Conservation (phyloP, 768 basidiomycete genomes). For the Tylopilus sp. region DNA sequence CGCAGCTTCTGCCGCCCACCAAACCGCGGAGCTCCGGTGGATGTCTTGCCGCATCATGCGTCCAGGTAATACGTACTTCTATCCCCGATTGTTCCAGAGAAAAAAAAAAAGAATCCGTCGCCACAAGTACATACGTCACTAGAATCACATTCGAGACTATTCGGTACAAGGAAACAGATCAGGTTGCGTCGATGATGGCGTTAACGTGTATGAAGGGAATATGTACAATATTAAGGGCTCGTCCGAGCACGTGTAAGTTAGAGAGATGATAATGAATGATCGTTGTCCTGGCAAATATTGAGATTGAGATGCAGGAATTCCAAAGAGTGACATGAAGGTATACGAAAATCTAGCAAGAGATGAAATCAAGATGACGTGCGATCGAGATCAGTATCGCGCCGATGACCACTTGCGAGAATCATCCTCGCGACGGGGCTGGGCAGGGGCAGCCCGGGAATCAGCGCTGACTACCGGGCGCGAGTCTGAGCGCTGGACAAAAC, state of each 20-base stretch:
- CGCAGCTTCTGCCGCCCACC: slow-evolving; percentile 5
- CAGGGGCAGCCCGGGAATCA: slow-evolving; percentile 21
- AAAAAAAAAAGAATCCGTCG: slow-evolving; percentile 13
- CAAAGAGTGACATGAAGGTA: slow-evolving; percentile 34
- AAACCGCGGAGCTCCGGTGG: slow-evolving; percentile 32
- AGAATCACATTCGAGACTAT: slow-evolving; percentile 23
- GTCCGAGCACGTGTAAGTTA: slow-evolving; percentile 32
- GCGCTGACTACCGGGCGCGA: slow-evolving; percentile 33
- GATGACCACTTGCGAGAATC: slow-evolving; percentile 51
- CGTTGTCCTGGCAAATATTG: slow-evolving; percentile 34
- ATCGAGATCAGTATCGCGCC: slow-evolving; percentile 43
- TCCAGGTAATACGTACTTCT: slow-evolving; percentile 9
- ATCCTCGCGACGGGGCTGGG: slow-evolving; percentile 42
- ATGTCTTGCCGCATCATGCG: slow-evolving; percentile 3
- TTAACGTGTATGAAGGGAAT: slow-evolving; percentile 29
- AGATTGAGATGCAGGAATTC: slow-evolving; percentile 32
- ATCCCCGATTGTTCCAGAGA: slow-evolving; percentile 20
- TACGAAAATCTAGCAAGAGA: slow-evolving; percentile 33
- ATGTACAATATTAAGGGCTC: slow-evolving; percentile 37
- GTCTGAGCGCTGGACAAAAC: slow-evolving; percentile 44
- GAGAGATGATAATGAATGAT: slow-evolving; percentile 35
- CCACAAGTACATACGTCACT: slow-evolving; percentile 29
- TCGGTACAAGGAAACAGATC: slow-evolving; percentile 23
- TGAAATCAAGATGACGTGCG: slow-evolving; percentile 33
- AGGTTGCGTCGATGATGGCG: slow-evolving; percentile 26